Conservation (phyloP, 2,329 filamentous ascomycete genomes). For the Incumbomyces delicatus region DNA sequence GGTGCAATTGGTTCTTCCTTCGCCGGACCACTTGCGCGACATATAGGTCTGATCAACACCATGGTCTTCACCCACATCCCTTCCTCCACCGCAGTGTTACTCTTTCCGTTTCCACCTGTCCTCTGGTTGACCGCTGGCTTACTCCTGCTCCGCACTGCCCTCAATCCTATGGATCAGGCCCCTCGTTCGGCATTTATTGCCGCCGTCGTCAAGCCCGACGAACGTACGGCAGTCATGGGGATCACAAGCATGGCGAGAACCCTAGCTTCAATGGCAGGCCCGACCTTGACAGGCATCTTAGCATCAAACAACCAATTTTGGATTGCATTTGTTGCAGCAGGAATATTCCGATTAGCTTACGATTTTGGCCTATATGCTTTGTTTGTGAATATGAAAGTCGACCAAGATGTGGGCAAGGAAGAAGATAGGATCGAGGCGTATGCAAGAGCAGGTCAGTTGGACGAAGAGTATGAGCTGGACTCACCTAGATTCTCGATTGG, state of each 20-base stretch:
- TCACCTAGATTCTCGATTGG: constrained; percentile 10
- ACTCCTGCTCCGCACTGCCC: constrained; percentile 49
- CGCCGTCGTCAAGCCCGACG: constrained; percentile 53
- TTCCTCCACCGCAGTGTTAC: constrained; percentile 49
- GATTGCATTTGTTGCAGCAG: constrained; percentile 53
- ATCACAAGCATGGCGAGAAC: constrained; percentile 55
- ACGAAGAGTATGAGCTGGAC: constrained; percentile 7
- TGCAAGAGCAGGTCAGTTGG: neutral
- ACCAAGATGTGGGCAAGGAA: constrained; percentile 29
- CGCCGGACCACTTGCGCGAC: constrained; percentile 47
- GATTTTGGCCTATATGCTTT: constrained; percentile 50
- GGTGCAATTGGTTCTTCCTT: constrained; percentile 46
- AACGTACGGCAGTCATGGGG: constrained; percentile 61
- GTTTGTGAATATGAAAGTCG: constrained; percentile 49
- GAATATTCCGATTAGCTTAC: constrained; percentile 45
- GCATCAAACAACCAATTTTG: constrained; percentile 47
- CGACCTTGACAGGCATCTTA: constrained; percentile 46
- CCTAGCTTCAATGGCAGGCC: constrained; percentile 46
- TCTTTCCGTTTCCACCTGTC: constrained; percentile 48
- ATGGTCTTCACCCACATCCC: constrained; percentile 56
- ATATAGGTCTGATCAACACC: constrained; percentile 54
- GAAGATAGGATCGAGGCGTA: constrained; percentile 18
- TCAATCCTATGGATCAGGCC: constrained; percentile 62
- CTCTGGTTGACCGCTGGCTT: constrained; percentile 46
- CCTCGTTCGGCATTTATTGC: constrained; percentile 58